Conservation (phyloP, 495 filamentous ascomycete species). For the Neurospora sp. region DNA sequence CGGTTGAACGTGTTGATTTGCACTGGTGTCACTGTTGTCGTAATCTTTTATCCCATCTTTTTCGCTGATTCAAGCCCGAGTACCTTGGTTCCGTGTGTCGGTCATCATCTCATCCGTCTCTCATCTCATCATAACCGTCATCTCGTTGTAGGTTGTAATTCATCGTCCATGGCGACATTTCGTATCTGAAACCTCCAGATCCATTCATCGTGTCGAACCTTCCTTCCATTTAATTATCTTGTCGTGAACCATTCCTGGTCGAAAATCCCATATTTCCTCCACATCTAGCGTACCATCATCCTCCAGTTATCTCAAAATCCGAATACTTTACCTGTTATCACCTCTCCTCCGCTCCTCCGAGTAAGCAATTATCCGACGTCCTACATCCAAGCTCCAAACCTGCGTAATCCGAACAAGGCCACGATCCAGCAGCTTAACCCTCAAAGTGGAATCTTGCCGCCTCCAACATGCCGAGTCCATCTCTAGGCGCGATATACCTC, state of each 20-base stretch:
- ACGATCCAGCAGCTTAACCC: slow-evolving; percentile 30
- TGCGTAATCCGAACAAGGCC: neutral
- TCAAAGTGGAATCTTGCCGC: slow-evolving; percentile 76
- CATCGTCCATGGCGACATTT: neutral
- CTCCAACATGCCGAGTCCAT: slow-evolving; percentile 77
- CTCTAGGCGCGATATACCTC: slow-evolving; percentile 87
- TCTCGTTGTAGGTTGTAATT: neutral
- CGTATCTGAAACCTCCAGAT: neutral
- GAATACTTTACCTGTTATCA: neutral
- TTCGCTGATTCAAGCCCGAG: neutral
- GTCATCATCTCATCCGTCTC: neutral
- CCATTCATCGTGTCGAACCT: neutral
- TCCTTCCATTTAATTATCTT: neutral
- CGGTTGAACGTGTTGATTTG: neutral
- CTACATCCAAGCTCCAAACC: neutral
- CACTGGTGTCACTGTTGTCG: neutral
- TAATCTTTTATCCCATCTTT: neutral
- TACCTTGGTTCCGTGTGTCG: neutral
- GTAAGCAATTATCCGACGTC: neutral
- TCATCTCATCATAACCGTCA: neutral
- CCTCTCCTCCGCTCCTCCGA: neutral
- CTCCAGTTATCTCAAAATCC: neutral
- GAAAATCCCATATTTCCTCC: neutral
- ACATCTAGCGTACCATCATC: neutral
- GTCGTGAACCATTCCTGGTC: neutral